These are phyloP conservation scores for Neonectria faginata DNA, from an alignment of 2,329 filamentous ascomycete genomes.

Conservation along the genomic window DNA sequence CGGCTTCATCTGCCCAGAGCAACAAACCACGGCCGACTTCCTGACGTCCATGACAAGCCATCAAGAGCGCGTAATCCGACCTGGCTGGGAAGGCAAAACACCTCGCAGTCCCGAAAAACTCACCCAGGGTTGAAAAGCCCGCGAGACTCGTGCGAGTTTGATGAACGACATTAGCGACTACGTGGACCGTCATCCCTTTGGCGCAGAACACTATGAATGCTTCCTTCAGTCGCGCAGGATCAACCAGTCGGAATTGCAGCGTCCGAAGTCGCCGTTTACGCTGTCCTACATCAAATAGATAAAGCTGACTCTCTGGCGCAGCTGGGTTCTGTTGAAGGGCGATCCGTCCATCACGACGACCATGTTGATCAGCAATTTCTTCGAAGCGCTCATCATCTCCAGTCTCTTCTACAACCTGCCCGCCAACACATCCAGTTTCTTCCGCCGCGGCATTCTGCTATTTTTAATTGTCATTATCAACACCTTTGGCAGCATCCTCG, in stretches of 20 bases:
- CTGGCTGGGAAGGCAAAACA: conserved; percentile 48
- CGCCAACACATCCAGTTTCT: conserved; percentile 27
- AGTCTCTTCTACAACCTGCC: conserved; percentile 38
- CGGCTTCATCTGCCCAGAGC: conserved; percentile 67
- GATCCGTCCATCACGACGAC: conserved; percentile 34
- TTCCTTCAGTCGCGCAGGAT: conserved; percentile 35
- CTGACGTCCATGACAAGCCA: conserved; percentile 64
- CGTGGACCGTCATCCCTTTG: conserved; percentile 37
- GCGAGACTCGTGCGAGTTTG: conserved; percentile 39
- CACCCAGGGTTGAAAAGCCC: conserved; percentile 47
- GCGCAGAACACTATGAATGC: conserved; percentile 34
- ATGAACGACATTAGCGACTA: conserved; percentile 49
- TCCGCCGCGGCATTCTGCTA: conserved; percentile 23
- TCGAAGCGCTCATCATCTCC: conserved; percentile 31
- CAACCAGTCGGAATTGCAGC: conserved; percentile 35
- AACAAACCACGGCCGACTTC: conserved; percentile 77
- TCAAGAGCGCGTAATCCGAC: conserved; percentile 48
- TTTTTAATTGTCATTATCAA: conserved; percentile 40
- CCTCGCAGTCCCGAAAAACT: conserved; percentile 53
- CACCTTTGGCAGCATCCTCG: conserved; percentile 36
- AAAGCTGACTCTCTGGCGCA: conserved; percentile 29
- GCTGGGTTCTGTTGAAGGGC: conserved; percentile 26
- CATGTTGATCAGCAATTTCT: conserved; percentile 36
- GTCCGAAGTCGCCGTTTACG: conserved; percentile 33
- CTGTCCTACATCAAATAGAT: conserved; percentile 32